Percentiles rank a stretch among this genome's conserved stretches.
phyloP scores from a whole-genome alignment of 2,329 filamentous ascomycete genomes.

The Pseudomassariella vexata region DNA sequence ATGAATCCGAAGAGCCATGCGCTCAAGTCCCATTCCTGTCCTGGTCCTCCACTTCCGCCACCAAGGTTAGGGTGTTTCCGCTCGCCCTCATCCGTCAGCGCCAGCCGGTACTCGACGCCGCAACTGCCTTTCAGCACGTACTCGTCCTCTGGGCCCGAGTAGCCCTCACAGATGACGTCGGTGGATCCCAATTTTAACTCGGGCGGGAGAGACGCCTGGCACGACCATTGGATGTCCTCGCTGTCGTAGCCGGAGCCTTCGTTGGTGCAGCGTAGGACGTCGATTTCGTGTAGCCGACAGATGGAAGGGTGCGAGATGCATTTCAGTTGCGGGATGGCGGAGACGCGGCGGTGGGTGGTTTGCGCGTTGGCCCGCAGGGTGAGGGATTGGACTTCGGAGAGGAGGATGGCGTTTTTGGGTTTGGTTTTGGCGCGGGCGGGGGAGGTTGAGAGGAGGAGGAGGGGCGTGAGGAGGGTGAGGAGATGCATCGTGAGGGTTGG shows the following conservation, averaged over 20 bases:
- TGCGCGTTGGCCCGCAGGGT: constrained; percentile 63
- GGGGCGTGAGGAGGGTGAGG: constrained; percentile 12
- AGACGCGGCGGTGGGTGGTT: constrained; percentile 71
- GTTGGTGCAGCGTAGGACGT: constrained; percentile 87
- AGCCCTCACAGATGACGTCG: constrained; percentile 91
- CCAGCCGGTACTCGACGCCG: constrained; percentile 80
- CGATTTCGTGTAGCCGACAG: constrained; percentile 66
- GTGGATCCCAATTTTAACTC: constrained; percentile 72
- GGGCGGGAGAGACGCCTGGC: constrained; percentile 56
- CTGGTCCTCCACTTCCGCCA: constrained; percentile 26
- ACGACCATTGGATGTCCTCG: constrained; percentile 89
- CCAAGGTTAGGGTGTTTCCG: constrained; percentile 57
- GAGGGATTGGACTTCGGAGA: constrained; percentile 64
- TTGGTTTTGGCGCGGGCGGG: constrained; percentile 14
- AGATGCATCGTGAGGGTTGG: too few relatives aligned
- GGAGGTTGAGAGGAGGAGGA: constrained; percentile 16
- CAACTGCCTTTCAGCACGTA: constrained; percentile 91
- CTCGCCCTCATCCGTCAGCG: constrained; percentile 73
- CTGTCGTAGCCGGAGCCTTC: constrained; percentile 70
- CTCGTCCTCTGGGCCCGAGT: constrained; percentile 66
- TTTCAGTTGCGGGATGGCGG: constrained; percentile 70
- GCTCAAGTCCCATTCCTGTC: constrained; percentile 22
- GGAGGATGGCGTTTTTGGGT: constrained; percentile 49
- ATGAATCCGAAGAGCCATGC: constrained; percentile 52
- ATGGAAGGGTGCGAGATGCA: constrained; percentile 64